A percentile compares a stretch with the other conserved stretches of the same genome.
These are phyloP conservation scores for Cordia subcordata DNA, from an alignment of 257 asterid species.

Conservation along the genomic window DNA sequence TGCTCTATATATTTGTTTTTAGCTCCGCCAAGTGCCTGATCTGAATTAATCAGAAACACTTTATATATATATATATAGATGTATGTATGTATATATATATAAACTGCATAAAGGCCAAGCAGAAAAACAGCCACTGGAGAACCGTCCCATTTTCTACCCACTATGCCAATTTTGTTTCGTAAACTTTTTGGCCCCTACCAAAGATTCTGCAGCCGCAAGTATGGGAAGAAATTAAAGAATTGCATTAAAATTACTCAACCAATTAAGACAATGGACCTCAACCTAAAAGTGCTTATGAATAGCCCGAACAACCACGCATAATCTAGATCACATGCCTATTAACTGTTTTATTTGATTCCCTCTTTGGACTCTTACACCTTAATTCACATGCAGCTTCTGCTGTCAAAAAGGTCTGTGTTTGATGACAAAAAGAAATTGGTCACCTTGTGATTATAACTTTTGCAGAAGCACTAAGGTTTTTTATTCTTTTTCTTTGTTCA, in stretches of 20 bases:
- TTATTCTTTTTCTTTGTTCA: no score
- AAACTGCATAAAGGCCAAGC: no score
- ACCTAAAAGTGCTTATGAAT: background rate
- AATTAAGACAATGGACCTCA: background rate
- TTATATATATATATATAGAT: background rate
- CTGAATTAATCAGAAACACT: no score
- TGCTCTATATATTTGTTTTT: no score
- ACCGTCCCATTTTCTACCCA: conserved; percentile 5
- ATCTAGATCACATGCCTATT: background rate
- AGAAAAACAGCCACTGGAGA: background rate
- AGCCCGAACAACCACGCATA: no score
- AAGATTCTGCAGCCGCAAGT: background rate
- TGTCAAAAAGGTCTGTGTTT: conserved; percentile 29
- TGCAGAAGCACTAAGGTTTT: conserved; percentile 8
- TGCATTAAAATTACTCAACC: background rate
- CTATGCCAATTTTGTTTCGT: background rate
- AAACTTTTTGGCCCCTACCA: background rate
- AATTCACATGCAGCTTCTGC: conserved; percentile 46
- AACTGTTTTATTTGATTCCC: background rate
- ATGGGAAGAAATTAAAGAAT: conserved; percentile 21
- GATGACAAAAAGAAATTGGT: conserved; percentile 18
- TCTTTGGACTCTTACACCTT: conserved; percentile 16
- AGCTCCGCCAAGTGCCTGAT: no score
- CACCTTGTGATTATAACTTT: conserved; percentile 36
- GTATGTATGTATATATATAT: background rate